Percentiles rank a stretch among this genome's conserved stretches.
These are phyloP conservation scores for Eutrema salsugineum DNA, from an alignment of 441 rosid genomes.

Conservation along the genomic window DNA sequence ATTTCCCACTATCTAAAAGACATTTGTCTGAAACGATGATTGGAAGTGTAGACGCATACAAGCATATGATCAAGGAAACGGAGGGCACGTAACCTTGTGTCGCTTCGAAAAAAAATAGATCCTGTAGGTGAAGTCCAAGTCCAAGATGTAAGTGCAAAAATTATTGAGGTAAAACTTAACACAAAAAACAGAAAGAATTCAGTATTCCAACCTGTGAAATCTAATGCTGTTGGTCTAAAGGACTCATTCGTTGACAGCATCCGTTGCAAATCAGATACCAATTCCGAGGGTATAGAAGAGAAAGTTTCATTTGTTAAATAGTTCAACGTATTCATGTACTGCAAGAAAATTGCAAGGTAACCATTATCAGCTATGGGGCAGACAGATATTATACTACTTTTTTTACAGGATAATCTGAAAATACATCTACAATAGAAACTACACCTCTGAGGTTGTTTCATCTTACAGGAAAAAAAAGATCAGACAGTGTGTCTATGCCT, in stretches of 20 bases:
- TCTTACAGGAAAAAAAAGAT: background rate
- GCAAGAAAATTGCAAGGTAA: slow-evolving; percentile 34
- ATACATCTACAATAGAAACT: background rate
- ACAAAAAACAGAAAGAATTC: background rate
- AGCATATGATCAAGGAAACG: slow-evolving; percentile 99
- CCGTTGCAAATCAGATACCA: slow-evolving; percentile 77
- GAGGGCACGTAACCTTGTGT: slow-evolving; percentile 97
- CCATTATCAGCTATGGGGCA: slow-evolving; percentile 12
- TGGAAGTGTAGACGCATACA: slow-evolving; percentile 45
- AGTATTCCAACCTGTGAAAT: slow-evolving; percentile 72
- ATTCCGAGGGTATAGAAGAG: slow-evolving; percentile 73
- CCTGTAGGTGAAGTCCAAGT: slow-evolving; percentile 48
- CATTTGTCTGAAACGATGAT: background rate
- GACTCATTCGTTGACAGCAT: slow-evolving; percentile 89
- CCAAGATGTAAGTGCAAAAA: slow-evolving; percentile 12
- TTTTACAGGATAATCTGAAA: background rate
- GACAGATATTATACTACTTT: background rate
- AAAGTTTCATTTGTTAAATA: slow-evolving; percentile 86
- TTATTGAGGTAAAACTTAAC: background rate
- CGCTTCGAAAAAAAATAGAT: slow-evolving; percentile 85
- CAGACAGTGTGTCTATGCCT: background rate
- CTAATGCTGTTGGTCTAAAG: slow-evolving; percentile 78
- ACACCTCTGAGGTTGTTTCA: background rate
- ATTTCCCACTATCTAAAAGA: background rate
- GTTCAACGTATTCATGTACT: slow-evolving; percentile 92